Percentiles rank a stretch among this genome's conserved stretches.
phyloP scores from a whole-genome alignment of 164 flowering plant species.

The Piper betle region DNA sequence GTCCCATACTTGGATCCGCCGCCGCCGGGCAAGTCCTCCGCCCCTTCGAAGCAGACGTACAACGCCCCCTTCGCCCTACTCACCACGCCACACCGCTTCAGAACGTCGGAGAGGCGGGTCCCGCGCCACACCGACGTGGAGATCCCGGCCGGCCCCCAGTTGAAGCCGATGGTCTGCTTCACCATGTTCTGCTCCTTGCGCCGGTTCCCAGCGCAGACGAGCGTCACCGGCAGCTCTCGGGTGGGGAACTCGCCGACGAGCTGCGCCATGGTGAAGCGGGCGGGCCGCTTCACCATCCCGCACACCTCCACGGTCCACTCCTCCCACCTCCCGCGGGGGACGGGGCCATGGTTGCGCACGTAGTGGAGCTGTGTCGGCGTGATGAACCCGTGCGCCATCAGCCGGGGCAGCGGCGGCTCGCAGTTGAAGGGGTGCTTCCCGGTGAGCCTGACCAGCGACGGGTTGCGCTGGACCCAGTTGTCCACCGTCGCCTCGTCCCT shows the following conservation, averaged over 20 bases:
- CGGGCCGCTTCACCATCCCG: constrained; percentile 68
- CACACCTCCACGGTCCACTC: constrained; percentile 77
- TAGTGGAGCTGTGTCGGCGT: constrained; percentile 93
- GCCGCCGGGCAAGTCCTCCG: constrained; percentile 88
- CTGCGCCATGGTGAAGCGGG: constrained; percentile 58
- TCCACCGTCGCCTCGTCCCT: constrained; percentile 72
- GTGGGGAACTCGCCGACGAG: constrained; percentile 46
- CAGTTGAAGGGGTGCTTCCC: constrained; percentile 96
- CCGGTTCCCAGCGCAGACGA: constrained; percentile 94
- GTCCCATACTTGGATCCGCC: constrained; percentile 97
- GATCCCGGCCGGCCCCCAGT: constrained; percentile 84
- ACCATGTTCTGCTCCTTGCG: constrained; percentile 93
- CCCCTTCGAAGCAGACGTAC: constrained; percentile 89
- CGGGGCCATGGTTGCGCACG: constrained; percentile 94
- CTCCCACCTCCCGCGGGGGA: constrained; percentile 55
- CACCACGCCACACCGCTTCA: constrained; percentile 58
- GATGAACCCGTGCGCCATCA: constrained; percentile 90
- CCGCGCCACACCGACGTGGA: constrained; percentile 96
- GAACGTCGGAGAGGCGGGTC: constrained; percentile 41
- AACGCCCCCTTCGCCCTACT: constrained; percentile 43
- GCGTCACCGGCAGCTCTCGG: constrained; percentile 65
- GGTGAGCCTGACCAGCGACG: constrained; percentile 69
- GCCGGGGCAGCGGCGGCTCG: constrained; percentile 59
- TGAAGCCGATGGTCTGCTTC: constrained; percentile 79
- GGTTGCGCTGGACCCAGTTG: constrained; percentile 66